Evolutionary conservation across 805 yeast species (phyloP).

Genomic region (Cyberlindnera mrakii): DNA sequence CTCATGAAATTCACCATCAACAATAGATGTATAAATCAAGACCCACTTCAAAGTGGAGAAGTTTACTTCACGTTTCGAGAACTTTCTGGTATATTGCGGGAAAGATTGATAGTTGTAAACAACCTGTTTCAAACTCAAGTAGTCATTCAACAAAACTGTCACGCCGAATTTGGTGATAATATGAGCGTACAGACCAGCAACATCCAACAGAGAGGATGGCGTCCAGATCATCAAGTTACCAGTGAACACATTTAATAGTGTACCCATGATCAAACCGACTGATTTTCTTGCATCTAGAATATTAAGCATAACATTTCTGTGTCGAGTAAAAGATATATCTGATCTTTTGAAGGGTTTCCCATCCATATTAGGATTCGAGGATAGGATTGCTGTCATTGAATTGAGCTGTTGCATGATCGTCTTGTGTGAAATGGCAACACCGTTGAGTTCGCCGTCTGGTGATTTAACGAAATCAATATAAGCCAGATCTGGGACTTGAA

Average conservation of each 20-base stretch:
- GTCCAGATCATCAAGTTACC: slow-evolving; percentile 82
- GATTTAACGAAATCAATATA: slow-evolving; percentile 89
- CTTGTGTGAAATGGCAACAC: slow-evolving; percentile 87
- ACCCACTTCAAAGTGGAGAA: slow-evolving; percentile 84
- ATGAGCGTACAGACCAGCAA: slow-evolving; percentile 84
- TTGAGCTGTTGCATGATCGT: slow-evolving; percentile 87
- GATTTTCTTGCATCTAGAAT: slow-evolving; percentile 70
- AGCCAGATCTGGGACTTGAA: slow-evolving; percentile 78
- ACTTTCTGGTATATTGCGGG: slow-evolving; percentile 80
- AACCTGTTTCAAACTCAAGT: slow-evolving; percentile 81
- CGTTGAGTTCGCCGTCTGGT: slow-evolving; percentile 86
- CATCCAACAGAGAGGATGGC: slow-evolving; percentile 64
- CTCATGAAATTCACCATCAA: slow-evolving; percentile 90
- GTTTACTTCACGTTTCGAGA: slow-evolving; percentile 66
- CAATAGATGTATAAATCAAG: slow-evolving; percentile 77
- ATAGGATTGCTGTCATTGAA: slow-evolving; percentile 60
- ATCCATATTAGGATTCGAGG: slow-evolving; percentile 49
- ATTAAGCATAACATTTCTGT: slow-evolving; percentile 53
- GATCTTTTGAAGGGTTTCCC: slow-evolving; percentile 45
- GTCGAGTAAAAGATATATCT: slow-evolving; percentile 38
- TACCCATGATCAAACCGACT: slow-evolving; percentile 79
- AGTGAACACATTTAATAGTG: slow-evolving; percentile 72
- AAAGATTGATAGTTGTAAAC: slow-evolving; percentile 88
- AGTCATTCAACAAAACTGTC: slow-evolving; percentile 75
- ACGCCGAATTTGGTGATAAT: slow-evolving; percentile 66